Conservation (phyloP, 345 rosid genomes). For the Bruguiera parviflora region DNA sequence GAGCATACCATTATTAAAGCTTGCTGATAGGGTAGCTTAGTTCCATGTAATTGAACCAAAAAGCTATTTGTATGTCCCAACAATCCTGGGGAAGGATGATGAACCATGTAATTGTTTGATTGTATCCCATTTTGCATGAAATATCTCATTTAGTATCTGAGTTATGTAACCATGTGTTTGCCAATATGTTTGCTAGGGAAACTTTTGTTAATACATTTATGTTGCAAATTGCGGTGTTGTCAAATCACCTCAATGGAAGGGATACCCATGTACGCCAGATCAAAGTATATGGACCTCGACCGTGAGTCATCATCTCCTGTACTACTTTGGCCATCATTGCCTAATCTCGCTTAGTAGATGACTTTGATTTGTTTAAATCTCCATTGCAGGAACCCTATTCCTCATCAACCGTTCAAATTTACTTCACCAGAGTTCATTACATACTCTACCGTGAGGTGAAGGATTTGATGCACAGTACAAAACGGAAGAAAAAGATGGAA, state of each 20-base stretch:
- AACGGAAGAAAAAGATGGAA: neutral
- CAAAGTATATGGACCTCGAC: slow-evolving; percentile 85
- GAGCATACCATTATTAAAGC: too few relatives aligned
- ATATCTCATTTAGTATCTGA: neutral
- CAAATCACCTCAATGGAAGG: slow-evolving; percentile 84
- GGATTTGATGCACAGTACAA: neutral
- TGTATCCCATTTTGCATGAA: too few relatives aligned
- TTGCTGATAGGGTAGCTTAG: too few relatives aligned
- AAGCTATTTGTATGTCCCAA: too few relatives aligned
- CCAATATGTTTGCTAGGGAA: slow-evolving; percentile 50
- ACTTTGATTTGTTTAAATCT: slow-evolving; percentile 6
- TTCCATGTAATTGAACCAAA: too few relatives aligned
- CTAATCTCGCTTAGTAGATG: neutral
- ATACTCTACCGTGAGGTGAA: slow-evolving; percentile 68
- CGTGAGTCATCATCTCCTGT: slow-evolving; percentile 31
- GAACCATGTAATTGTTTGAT: too few relatives aligned
- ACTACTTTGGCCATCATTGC: neutral
- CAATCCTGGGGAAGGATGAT: too few relatives aligned
- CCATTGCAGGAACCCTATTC: slow-evolving; percentile 68
- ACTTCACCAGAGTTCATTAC: slow-evolving; percentile 75
- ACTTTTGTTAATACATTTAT: slow-evolving; percentile 85
- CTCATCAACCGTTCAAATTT: slow-evolving; percentile 80
- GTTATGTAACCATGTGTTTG: neutral
- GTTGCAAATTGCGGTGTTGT: slow-evolving; percentile 77
- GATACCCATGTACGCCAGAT: slow-evolving; percentile 90